phyloP scores from a whole-genome alignment of 768 basidiomycete genomes.

The Saitozyma podzolica region DNA sequence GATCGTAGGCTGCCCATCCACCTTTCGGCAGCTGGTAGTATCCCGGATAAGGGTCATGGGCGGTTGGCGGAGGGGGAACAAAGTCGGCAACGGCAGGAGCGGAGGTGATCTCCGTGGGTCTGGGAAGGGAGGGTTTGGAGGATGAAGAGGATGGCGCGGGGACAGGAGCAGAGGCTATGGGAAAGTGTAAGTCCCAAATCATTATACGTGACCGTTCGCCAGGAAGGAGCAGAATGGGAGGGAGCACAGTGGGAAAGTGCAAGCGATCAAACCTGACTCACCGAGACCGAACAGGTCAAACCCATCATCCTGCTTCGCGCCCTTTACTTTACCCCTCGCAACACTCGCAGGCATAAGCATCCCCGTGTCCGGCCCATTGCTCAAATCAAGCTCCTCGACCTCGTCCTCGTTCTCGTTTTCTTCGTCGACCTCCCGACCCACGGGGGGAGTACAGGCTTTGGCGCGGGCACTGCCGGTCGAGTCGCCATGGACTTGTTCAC shows the following conservation, averaged over 20 bases:
- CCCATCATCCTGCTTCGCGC: constrained; percentile 18
- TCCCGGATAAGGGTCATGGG: constrained; percentile 48
- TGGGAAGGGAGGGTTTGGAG: constrained; percentile 5
- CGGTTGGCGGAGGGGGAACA: constrained; percentile 39
- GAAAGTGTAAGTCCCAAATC: neutral
- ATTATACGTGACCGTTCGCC: neutral
- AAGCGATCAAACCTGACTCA: constrained; percentile 14
- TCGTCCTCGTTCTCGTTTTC: constrained; percentile 14
- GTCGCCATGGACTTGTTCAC: constrained; percentile 37
- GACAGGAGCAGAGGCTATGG: neutral
- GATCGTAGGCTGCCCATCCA: constrained; percentile 47
- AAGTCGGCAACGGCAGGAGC: constrained; percentile 46
- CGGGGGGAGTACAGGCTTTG: neutral
- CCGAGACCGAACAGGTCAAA: constrained; percentile 49
- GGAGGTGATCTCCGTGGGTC: constrained; percentile 37
- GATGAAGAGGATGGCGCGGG: constrained; percentile 9
- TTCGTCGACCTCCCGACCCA: too few species aligned
- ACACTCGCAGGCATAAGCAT: constrained; percentile 33
- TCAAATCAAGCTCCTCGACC: constrained; percentile 17
- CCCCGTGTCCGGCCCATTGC: constrained; percentile 4
- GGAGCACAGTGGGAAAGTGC: too few species aligned
- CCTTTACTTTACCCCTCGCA: constrained; percentile 18
- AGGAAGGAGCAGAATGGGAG: too few species aligned
- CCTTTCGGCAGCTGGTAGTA: constrained; percentile 48
- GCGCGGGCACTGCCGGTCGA: neutral